Percentiles rank a stretch among this genome's conserved stretches.
phyloP scores from a whole-genome alignment of 2,329 filamentous ascomycete species.

The Penicillium sp. region DNA sequence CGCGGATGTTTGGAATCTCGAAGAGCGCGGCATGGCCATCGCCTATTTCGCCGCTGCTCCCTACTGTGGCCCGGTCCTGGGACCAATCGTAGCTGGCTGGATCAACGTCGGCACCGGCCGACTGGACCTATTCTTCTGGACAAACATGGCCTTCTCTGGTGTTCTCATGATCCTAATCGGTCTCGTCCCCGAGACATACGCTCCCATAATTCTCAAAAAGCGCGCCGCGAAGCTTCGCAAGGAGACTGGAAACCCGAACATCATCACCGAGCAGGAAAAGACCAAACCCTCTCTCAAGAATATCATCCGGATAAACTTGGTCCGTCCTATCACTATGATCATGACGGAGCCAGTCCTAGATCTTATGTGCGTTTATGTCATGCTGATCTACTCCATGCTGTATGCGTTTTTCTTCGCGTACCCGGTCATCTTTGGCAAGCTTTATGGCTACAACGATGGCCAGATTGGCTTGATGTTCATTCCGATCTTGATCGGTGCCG shows the following conservation, averaged over 20 bases:
- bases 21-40: conserved; percentile 80
- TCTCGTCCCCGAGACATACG: conserved; percentile 38
- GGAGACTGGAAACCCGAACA: conserved; percentile 32
- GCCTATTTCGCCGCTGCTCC: conserved; percentile 76
- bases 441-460: conserved; percentile 54
- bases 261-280: conserved; percentile 35
- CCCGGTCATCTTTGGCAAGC: conserved; percentile 70
- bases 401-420: conserved; percentile 48
- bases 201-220: conserved; percentile 34
- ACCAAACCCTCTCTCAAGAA: conserved; percentile 24
- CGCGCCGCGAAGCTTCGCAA: conserved; percentile 34
- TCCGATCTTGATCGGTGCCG: conserved; percentile 34
- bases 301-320: conserved; percentile 66
- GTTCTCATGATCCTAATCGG: conserved; percentile 25
- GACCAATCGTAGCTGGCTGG: conserved; percentile 72
- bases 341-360: conserved; percentile 53
- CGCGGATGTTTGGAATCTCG: conserved; percentile 70
- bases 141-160: conserved; percentile 33
- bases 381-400: conserved; percentile 52
- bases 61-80: conserved; percentile 74
- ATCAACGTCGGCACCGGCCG: conserved; percentile 49
- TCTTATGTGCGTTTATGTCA: conserved; percentile 72
- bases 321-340: conserved; percentile 77
- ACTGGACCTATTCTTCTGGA: conserved; percentile 36
- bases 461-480: conserved; percentile 47